Percentiles rank a stretch among this genome's conserved stretches.
These are phyloP conservation scores for Fraxinus albicans DNA, from an alignment of 305 asterid genomes.

Conservation along the genomic window DNA sequence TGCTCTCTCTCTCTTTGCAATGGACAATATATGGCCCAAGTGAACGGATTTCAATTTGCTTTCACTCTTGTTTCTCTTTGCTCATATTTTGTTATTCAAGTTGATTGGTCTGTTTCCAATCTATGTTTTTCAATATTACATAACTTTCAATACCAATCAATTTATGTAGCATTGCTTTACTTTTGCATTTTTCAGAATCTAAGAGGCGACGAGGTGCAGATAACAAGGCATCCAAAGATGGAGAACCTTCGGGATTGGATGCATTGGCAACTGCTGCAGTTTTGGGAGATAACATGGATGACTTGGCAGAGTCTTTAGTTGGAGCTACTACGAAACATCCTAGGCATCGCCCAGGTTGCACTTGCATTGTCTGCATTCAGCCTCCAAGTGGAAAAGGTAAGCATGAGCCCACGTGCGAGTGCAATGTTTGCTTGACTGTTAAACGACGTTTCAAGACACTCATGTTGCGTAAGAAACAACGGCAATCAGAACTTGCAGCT, in stretches of 20 bases:
- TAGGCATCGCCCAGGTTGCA: slow-evolving; percentile 92
- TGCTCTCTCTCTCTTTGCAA: background rate
- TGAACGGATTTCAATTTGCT: background rate
- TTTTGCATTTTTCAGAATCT: slow-evolving; percentile 38
- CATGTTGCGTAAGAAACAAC: slow-evolving; percentile 83
- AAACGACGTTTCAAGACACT: slow-evolving; percentile 91
- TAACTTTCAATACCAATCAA: background rate
- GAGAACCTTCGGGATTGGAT: slow-evolving; percentile 82
- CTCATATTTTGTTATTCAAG: background rate
- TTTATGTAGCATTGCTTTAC: background rate
- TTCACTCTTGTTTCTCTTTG: background rate
- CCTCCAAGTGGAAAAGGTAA: slow-evolving; percentile 96
- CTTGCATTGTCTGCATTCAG: slow-evolving; percentile 96
- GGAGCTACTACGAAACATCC: slow-evolving; percentile 88
- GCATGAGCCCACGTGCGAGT: slow-evolving; percentile 75
- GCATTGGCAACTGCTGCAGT: slow-evolving; percentile 92
- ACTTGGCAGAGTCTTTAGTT: slow-evolving; percentile 49
- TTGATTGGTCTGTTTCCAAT: background rate
- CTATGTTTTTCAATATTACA: background rate
- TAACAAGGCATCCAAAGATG: slow-evolving; percentile 38
- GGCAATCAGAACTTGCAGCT: slow-evolving; percentile 69
- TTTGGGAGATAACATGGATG: slow-evolving; percentile 67
- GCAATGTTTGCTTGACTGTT: slow-evolving; percentile 84
- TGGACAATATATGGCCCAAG: background rate
- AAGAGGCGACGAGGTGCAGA: slow-evolving; percentile 53